phyloP scores from a whole-genome alignment of 106 monocot genomes.

The Platanthera guangdongensis region DNA sequence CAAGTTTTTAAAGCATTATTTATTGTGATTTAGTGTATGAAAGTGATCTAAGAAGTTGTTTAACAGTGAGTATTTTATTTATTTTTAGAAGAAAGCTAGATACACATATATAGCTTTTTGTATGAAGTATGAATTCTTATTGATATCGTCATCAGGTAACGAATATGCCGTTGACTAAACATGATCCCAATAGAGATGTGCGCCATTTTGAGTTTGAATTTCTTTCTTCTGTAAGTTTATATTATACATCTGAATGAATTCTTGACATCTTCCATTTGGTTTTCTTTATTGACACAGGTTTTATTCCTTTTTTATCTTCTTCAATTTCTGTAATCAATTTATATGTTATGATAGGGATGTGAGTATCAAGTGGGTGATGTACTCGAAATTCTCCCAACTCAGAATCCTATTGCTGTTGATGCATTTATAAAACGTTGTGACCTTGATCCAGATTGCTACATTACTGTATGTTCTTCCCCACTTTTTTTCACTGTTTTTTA shows the following conservation, averaged over 20 bases:
- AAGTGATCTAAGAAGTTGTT: too few relatives aligned
- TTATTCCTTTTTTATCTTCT: too few relatives aligned
- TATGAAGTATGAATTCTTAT: neutral
- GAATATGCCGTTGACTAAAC: conserved; percentile 48
- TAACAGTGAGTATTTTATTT: too few relatives aligned
- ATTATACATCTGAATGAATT: neutral
- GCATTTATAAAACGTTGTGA: conserved; percentile 73
- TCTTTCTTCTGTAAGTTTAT: conserved; percentile 36
- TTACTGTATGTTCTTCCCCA: conserved; percentile 32
- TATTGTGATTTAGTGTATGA: too few relatives aligned
- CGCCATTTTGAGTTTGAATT: conserved; percentile 84
- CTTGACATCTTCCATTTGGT: neutral
- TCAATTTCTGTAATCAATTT: neutral
- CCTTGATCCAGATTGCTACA: conserved; percentile 69
- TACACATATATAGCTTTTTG: too few relatives aligned
- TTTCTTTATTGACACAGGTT: too few relatives aligned
- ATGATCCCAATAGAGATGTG: conserved; percentile 53
- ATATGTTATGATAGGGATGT: conserved; percentile 25
- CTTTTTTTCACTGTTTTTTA: neutral
- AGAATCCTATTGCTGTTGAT: conserved; percentile 61
- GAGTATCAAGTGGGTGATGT: conserved; percentile 88
- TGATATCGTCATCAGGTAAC: conserved; percentile 27
- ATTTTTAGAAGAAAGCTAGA: too few relatives aligned
- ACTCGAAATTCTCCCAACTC: conserved; percentile 84
- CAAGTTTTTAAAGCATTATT: too few relatives aligned